Evolutionary conservation across 176 grass and related monocot genomes (phyloP), one percentile per base, ranked within the genome.

Genomic region (Ananas comosus): DNA sequence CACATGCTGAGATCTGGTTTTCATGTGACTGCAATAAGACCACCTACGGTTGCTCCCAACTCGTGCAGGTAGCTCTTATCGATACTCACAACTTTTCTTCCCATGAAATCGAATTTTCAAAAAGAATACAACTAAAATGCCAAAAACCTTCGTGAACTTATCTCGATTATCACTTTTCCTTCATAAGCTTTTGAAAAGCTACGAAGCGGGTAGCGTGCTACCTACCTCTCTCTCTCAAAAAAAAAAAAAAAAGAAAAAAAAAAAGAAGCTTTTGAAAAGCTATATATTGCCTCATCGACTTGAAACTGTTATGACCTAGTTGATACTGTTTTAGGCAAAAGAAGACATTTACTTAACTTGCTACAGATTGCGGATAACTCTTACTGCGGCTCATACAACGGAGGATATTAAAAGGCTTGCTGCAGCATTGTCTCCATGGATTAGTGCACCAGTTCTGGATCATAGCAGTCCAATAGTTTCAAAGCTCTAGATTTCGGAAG

Each of bases 1-100:
- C 82, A 88, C 79, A 68, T 97, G 84, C 72, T 97, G 53, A 80
- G 77, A 97, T 90, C 84, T 59, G 93, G 93, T 69, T 92, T 97
- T 78, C 93, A 97, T 75, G 82, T 90, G 57, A 96, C 86, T 17
- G 88, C 93, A 69, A 92, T 97, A 52, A 70, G 93, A 72, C 93
- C 89, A 72, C 93, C 93, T 49, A 97, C 86, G 48, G 89, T 97
- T 18, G 81, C 93, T 27, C 68, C 86, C 67, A 97, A 97, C 57
- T 92, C 93, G 23, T 92, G 93, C 93, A 88, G 89, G 89, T 92
- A 52, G 12, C 48, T 12, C 3, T 10, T 13, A 9, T 3, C 54
- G 18, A 23, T 51, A 48, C 1, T 24, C 29, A 13, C 49, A 50
- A 21, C 42, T 64, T 66, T 23, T 68, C 28, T 80, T 69, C 58